Conservation (phyloP, 805 yeast genomes). For the Lipomyces chichibuensis region DNA sequence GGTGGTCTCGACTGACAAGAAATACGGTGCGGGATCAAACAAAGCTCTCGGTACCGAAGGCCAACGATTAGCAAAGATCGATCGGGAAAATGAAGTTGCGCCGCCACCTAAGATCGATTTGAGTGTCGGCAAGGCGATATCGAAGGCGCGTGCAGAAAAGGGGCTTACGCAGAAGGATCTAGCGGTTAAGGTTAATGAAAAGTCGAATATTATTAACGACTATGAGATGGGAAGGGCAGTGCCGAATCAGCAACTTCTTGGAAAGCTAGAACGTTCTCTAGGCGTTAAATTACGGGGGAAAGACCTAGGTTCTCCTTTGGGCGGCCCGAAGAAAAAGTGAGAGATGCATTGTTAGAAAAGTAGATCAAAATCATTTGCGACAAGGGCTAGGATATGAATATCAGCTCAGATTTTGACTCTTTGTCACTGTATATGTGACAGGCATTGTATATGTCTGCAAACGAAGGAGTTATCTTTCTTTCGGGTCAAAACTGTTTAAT, state of each 20-base stretch:
- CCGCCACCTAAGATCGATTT: conserved; percentile 86
- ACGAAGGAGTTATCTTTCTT: not conserved
- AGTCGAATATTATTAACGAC: conserved; percentile 92
- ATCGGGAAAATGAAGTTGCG: conserved; percentile 89
- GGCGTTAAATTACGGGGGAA: conserved; percentile 97
- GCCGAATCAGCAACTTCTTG: conserved; percentile 93
- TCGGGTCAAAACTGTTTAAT: not conserved
- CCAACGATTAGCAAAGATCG: conserved; percentile 90
- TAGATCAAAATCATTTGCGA: not conserved
- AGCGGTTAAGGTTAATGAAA: conserved; percentile 93
- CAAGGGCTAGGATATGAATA: not conserved
- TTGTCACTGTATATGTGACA: not conserved
- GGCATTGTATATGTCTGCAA: not conserved
- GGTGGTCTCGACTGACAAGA: conserved; percentile 90
- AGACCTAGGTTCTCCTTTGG: conserved; percentile 86
- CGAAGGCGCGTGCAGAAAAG: conserved; percentile 84
- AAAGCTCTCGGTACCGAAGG: conserved; percentile 83
- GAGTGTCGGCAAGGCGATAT: conserved; percentile 84
- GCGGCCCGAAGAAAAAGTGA: conserved; percentile 50
- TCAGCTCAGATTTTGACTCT: not conserved
- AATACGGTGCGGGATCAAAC: conserved; percentile 66
- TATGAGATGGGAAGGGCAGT: conserved; percentile 96
- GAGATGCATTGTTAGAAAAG: not conserved
- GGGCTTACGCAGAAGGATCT: conserved; percentile 91
- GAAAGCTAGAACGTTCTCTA: conserved; percentile 88